Conservation (phyloP, 1,284 basidiomycete genomes). For the Ustilago curta region DNA sequence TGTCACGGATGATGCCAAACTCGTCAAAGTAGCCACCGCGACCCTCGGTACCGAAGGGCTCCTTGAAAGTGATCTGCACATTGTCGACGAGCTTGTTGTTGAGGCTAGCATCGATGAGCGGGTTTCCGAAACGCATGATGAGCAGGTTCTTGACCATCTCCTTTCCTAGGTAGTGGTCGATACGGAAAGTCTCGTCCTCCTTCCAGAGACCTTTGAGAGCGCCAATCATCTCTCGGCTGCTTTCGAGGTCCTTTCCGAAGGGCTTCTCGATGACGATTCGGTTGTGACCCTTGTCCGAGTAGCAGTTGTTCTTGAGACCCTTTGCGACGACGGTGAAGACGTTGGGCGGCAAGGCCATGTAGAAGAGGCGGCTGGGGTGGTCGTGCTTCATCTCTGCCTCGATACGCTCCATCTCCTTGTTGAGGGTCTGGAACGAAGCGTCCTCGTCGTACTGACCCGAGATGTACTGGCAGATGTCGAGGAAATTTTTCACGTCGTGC, state of each 20-base stretch:
- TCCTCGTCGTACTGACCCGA: conserved; percentile 68
- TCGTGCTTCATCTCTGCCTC: conserved; percentile 50
- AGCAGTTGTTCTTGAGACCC: conserved; percentile 66
- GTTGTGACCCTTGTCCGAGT: conserved; percentile 62
- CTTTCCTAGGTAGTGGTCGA: conserved; percentile 69
- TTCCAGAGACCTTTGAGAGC: conserved; percentile 67
- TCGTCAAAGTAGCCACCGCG: conserved; percentile 71
- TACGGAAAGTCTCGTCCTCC: conserved; percentile 69
- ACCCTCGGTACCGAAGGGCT: conserved; percentile 70
- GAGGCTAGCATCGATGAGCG: conserved; percentile 65
- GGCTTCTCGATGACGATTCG: conserved; percentile 69
- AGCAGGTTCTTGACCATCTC: conserved; percentile 70
- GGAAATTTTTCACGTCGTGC: conserved; percentile 55
- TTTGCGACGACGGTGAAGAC: conserved; percentile 67
- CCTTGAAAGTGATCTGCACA: conserved; percentile 70
- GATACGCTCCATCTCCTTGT: conserved; percentile 58
- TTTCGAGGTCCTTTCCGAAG: conserved; percentile 68
- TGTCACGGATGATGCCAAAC: conserved; percentile 70
- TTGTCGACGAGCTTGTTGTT: conserved; percentile 69
- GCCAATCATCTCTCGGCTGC: conserved; percentile 65
- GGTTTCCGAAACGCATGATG: conserved; percentile 67
- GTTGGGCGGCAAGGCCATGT: conserved; percentile 68
- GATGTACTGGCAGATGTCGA: conserved; percentile 64
- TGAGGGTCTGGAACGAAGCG: conserved; percentile 62
- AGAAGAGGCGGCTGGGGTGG: conserved; percentile 64